Base-by-base conservation (phyloP, 495 filamentous ascomycete genomes). In the Penicillium crystallinum region DNA sequence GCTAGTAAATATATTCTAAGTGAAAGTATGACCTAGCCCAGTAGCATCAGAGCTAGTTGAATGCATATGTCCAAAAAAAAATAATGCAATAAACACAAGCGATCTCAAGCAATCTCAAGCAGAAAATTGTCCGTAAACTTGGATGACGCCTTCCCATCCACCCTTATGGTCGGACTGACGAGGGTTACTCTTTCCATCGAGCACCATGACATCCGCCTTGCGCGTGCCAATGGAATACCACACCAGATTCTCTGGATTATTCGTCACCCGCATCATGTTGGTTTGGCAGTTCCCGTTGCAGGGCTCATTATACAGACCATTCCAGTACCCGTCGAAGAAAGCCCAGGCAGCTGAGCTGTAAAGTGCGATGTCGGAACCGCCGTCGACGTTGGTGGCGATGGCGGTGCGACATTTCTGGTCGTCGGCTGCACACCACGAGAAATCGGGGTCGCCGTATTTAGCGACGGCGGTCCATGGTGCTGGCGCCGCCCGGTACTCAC, bases 111-210 rank as follows among this genome's bases (percentile, higher is more conserved):
- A 45, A 40, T 6, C 29, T 38, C 36, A 65, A 25, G 44, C 34
- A 23, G 50, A 57, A 43, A 68, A 68, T 38, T 68, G 47, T 3
- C 52, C 42, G 51, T 70, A 71, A n/a, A 64, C 74, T 30, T 70
- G 80, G 52, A 83, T 72, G 45, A 78, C 67, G 10, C 68, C 77
- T 21, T 80, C 81, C 79, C 80, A 84, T 22, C 75, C 73, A 19
- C 81, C 81, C 6, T 70, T 70, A 40, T 79, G 80, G 6, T 69
- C 59, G 9, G 52, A 47, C 58, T 75, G 65, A 17, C 50, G 58
- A 10, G 64, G 68, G 39, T 75, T 63, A 1, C 42, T 60, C 46
- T 55, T 58, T 10, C 58, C 56, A 46, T 68, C 62, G 14, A 70
- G 44, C 2, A 79, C 60, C 55, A 80, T 61, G n/a, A 77, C 74